These are phyloP conservation scores for Clarireedia paspali DNA, from an alignment of 2,329 filamentous ascomycete species.

Conservation along the genomic window DNA sequence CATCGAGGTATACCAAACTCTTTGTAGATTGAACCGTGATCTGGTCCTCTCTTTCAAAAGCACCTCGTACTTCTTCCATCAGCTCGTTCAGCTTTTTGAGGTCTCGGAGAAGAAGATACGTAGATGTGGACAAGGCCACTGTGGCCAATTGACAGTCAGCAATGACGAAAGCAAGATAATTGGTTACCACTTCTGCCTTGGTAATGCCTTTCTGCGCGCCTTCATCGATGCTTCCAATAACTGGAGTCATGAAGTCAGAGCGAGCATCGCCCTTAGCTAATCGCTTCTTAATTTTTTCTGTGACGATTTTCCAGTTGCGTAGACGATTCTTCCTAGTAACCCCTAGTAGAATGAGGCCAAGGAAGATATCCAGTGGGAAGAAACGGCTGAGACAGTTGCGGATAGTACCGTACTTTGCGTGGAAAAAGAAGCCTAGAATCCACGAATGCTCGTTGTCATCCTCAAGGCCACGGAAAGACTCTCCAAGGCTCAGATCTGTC, in stretches of 20 bases:
- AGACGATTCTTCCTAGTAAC: slow-evolving; percentile 5
- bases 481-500: slow-evolving; percentile 37
- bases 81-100: slow-evolving; percentile 28
- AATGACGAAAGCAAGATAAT: slow-evolving; percentile 8
- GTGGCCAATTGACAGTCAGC: slow-evolving; percentile 12
- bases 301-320: slow-evolving; percentile 12
- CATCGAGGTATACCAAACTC: slow-evolving; percentile 2
- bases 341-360: slow-evolving; percentile 5
- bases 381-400: slow-evolving; percentile 15
- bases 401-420: slow-evolving; percentile 18
- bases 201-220: slow-evolving; percentile 14
- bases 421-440: slow-evolving; percentile 23
- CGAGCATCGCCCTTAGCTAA: slow-evolving; percentile 14
- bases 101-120: slow-evolving; percentile 25
- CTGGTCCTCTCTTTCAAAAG: slow-evolving; percentile 31
- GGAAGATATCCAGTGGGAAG: slow-evolving; percentile 7
- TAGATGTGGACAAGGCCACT: slow-evolving; percentile 11
- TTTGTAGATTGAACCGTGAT: slow-evolving; percentile 28
- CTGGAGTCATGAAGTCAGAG: slow-evolving; percentile 30
- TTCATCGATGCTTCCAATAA: slow-evolving; percentile 15
- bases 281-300: slow-evolving; percentile 15
- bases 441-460: slow-evolving; percentile 24
- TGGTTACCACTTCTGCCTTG: slow-evolving; percentile 9
- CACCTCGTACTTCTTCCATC: slow-evolving; percentile 32
- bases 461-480: slow-evolving; percentile 31